Evolutionary conservation across 1,139 yeast species (phyloP).

Genomic region (Nakaseomyces nivariensis): DNA sequence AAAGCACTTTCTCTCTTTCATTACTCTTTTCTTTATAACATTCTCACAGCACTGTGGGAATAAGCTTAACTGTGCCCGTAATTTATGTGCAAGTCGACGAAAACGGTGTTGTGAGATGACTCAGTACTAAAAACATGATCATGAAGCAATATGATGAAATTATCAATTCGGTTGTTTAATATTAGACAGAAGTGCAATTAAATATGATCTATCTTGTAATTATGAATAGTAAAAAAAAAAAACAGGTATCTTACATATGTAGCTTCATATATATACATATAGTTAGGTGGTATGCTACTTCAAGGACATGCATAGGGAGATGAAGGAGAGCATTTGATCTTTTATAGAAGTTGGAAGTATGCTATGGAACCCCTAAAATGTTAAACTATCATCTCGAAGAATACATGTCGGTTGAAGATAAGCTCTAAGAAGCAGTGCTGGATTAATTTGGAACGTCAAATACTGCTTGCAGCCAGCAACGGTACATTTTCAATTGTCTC

Average conservation of each 20-base stretch:
- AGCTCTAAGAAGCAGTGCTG: too few species aligned
- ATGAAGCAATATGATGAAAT: neutral
- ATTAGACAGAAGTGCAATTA: too few species aligned
- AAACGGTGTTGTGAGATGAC: neutral
- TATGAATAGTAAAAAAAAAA: neutral
- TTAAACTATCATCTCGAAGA: neutral
- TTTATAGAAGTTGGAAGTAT: too few species aligned
- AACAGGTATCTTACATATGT: neutral
- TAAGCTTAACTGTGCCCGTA: neutral
- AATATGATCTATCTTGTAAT: neutral
- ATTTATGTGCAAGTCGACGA: neutral
- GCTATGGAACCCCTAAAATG: too few species aligned
- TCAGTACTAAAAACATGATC: neutral
- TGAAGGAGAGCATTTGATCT: too few species aligned
- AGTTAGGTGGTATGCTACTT: too few species aligned
- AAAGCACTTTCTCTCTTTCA: too few species aligned
- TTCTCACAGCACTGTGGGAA: neutral
- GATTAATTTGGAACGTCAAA: slow-evolving; percentile 38
- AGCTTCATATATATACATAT: too few species aligned
- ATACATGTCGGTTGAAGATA: too few species aligned
- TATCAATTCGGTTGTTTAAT: neutral
- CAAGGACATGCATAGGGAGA: neutral
- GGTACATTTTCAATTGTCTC: slow-evolving; percentile 85
- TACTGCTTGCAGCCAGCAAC: slow-evolving; percentile 94
- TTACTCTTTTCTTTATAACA: too few species aligned